Base-by-base conservation (phyloP, 495 filamentous ascomycete species). In the Hyaloscypha variabilis region DNA sequence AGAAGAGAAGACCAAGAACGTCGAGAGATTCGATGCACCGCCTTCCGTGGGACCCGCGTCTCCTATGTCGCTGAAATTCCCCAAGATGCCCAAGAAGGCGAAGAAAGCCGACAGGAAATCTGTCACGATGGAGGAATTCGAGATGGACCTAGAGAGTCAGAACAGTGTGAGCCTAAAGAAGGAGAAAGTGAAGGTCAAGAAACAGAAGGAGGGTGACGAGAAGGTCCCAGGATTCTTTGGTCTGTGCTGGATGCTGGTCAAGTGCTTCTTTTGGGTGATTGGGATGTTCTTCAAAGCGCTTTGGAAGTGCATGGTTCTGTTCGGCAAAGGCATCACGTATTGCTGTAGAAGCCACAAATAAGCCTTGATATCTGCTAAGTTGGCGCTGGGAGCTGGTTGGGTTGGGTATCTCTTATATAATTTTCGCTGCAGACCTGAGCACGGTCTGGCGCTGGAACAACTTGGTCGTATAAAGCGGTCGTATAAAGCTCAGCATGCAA, bases 101-200 rank as follows among this genome's bases (percentile, higher is more conserved):
- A 75, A 71, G 39, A 54, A 54, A 4, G 25, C 21, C 11, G 25
- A 24, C 6, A 54, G 14, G 51, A 54, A 54, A 54, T 24, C 21
- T 17, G 51, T 25, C 6, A 54, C 8, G 21, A 72, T 84, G 58
- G 82, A 83, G 67, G 78, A 81, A 66, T 87, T 84, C 61, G 83
- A 86, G 70, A 75, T 86, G 10, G 83, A 86, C 61, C 66, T 86
- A 13, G 83, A 85, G 73, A 85, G 82, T 63, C 83, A 86, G 75
- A 72, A 75, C 25, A 80, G 77, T 61, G 31, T 83, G 8, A 77
- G 69, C 69, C 60, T 77, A 75, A 70, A 73, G 69, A 74, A 62
- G 62, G 62, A 56, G 72, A 63, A 55, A 46, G 14, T 28, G 29
- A 70, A n/a, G n/a, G n/a, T n/a, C n/a, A n/a, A n/a, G n/a, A n/a